Evolutionary conservation across 108 stramenopile genomes (phyloP), one percentile per base, ranked within the genome.

Genomic region (Nitzschia sp.): DNA sequence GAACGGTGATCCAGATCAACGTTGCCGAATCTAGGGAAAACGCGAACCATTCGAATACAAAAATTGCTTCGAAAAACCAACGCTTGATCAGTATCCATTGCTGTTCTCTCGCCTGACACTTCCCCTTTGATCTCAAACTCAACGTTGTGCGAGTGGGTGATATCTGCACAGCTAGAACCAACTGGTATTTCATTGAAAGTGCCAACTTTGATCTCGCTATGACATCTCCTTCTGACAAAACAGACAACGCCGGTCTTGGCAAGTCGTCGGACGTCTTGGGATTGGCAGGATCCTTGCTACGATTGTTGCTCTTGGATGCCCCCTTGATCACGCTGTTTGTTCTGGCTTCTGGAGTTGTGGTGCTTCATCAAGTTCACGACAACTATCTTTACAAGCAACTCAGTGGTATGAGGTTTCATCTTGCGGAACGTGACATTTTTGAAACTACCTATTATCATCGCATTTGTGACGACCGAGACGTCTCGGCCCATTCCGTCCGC

Each of bases 381-480:
- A 26, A 55, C 12, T 55, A 25, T 55, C 25, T 55, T 24, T 21
- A 25, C 22, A 55, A 55, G 8, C 54, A 55, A 55, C 15, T 55
- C 54, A 24, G 12, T 21, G 19, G 15, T 14, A 55, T 55, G 54
- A 12, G 21, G 12, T 55, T 55, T 55, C 54, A 55, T 20, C 12
- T 20, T 1, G 54, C 54, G 3, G 24, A 55, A 21, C 54, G 54
- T 14, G 24, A 55, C 12, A 20, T 20, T 8, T 55, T 55, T 21
- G 54, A 55, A 26, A 26, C 66, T 10, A 83, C 80, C 11, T 83
- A 83, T 55, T 86, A 79, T 65, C 55, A 79, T 42, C 78, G 83
- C 14, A 7, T 19, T 10, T 86, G 86, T 54, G 56, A 43, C 14
- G 70, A 19, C 43, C 57, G 74, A 7, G 83, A 87, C 54, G 41